Evolutionary conservation across 179 eudicot species (phyloP).

Genomic region (Sideroxylon spinosum): DNA sequence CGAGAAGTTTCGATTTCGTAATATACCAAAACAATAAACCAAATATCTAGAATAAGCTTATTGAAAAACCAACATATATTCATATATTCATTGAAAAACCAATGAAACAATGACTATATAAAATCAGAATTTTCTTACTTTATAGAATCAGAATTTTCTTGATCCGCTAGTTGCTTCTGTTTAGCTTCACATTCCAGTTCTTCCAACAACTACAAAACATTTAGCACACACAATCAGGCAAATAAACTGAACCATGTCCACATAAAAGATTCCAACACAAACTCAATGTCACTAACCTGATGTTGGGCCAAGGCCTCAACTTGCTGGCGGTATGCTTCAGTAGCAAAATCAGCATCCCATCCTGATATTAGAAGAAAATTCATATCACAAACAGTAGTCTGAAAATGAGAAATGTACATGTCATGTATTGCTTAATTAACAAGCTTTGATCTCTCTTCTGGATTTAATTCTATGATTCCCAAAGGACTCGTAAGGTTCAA

Average conservation of each 20-base stretch:
- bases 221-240: conserved; percentile 5
- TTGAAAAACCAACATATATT: conserved; percentile 6
- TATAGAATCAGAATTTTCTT: conserved; percentile 35
- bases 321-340: conserved; percentile 87
- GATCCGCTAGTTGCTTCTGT: conserved; percentile 60
- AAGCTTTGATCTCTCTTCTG: conserved; percentile 5
- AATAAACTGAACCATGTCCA: conserved; percentile 7
- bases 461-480: not conserved
- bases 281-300: conserved; percentile 48
- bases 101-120: too few species aligned
- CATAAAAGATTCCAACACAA: not conserved
- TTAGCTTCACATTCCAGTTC: conserved; percentile 77
- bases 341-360: conserved; percentile 98
- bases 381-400: not conserved
- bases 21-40: not conserved
- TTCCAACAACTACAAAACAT: conserved; percentile 66
- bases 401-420: not conserved
- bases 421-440: not conserved
- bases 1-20: too few species aligned
- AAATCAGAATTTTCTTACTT: conserved; percentile 35
- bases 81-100: not conserved
- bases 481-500: not conserved
- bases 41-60: not conserved
- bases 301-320: conserved; percentile 91
- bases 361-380: conserved; percentile 35